Evolutionary conservation across 371 early-diverging fungal genomes (phyloP).

Genomic region (Mucor racemosus): DNA sequence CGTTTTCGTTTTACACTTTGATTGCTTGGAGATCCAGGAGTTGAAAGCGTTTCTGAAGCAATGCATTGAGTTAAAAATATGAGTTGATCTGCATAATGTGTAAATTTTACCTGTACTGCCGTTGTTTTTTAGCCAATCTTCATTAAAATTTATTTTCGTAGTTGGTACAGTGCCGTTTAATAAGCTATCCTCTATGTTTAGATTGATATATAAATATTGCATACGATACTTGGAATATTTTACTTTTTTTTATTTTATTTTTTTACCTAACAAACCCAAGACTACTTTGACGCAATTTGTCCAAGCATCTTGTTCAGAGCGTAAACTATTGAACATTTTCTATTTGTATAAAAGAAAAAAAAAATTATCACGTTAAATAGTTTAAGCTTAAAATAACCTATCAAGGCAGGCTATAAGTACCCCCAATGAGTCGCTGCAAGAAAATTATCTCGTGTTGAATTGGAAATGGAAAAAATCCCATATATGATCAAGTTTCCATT

Average conservation of each 20-base stretch:
- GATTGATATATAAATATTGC: slow-evolving; percentile 22
- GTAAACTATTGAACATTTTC: slow-evolving; percentile 30
- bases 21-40: slow-evolving; percentile 18
- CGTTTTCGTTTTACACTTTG: slow-evolving; percentile 45
- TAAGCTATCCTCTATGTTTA: slow-evolving; percentile 36
- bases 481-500: background rate
- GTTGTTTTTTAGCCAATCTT: slow-evolving; percentile 12
- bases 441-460: slow-evolving; percentile 1
- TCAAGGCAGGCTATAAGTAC: background rate
- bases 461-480: slow-evolving; percentile 6
- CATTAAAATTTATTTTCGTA: slow-evolving; percentile 8
- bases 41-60: slow-evolving; percentile 2
- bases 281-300: slow-evolving; percentile 39
- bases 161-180: slow-evolving; percentile 22
- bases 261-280: slow-evolving; percentile 43
- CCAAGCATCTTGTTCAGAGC: slow-evolving; percentile 45
- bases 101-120: slow-evolving; percentile 16
- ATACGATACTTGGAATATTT: background rate
- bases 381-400: background rate
- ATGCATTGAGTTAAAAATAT: background rate
- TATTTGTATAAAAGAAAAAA: background rate
- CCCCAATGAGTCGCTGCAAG: background rate
- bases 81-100: too few relatives aligned
- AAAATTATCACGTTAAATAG: slow-evolving; percentile 3
- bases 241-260: too few relatives aligned